phyloP scores from a whole-genome alignment of 805 yeast genomes.

The Hanseniaspora osmophila region DNA sequence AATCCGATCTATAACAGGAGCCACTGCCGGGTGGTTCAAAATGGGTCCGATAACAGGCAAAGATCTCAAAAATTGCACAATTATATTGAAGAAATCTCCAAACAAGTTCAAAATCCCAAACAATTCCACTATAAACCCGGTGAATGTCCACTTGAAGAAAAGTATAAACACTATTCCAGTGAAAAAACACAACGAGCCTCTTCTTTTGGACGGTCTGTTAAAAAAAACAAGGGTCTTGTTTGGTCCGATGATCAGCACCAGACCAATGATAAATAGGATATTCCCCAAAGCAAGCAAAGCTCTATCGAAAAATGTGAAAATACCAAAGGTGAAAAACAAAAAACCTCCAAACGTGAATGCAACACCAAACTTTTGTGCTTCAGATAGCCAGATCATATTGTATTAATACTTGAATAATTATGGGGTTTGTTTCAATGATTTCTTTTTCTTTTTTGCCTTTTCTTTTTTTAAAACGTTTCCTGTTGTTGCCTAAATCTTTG shows the following conservation, averaged over 20 bases:
- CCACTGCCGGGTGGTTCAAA: slow-evolving; percentile 64
- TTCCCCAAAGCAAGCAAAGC: slow-evolving; percentile 86
- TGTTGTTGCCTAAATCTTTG: too few species aligned
- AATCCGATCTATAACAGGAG: slow-evolving; percentile 54
- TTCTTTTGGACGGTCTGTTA: slow-evolving; percentile 69
- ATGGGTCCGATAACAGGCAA: slow-evolving; percentile 80
- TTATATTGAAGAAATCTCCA: slow-evolving; percentile 86
- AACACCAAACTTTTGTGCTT: slow-evolving; percentile 76
- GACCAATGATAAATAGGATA: slow-evolving; percentile 63
- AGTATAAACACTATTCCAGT: slow-evolving; percentile 67
- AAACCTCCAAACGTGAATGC: slow-evolving; percentile 80
- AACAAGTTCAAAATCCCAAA: slow-evolving; percentile 83
- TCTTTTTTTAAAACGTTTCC: too few species aligned
- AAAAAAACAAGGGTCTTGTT: slow-evolving; percentile 61
- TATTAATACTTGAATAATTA: too few species aligned
- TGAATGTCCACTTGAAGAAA: slow-evolving; percentile 50
- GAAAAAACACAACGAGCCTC: slow-evolving; percentile 72
- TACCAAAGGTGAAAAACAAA: slow-evolving; percentile 65
- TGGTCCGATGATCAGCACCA: slow-evolving; percentile 75
- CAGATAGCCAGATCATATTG: slow-evolving; percentile 53
- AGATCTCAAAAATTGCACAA: slow-evolving; percentile 74
- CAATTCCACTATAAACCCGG: slow-evolving; percentile 74
- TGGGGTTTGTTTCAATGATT: too few species aligned
- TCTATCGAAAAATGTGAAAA: slow-evolving; percentile 75
- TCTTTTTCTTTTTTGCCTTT: not conserved